Evolutionary conservation across 768 basidiomycete genomes (phyloP).

Genomic region (Leccinum disarticulatum): DNA sequence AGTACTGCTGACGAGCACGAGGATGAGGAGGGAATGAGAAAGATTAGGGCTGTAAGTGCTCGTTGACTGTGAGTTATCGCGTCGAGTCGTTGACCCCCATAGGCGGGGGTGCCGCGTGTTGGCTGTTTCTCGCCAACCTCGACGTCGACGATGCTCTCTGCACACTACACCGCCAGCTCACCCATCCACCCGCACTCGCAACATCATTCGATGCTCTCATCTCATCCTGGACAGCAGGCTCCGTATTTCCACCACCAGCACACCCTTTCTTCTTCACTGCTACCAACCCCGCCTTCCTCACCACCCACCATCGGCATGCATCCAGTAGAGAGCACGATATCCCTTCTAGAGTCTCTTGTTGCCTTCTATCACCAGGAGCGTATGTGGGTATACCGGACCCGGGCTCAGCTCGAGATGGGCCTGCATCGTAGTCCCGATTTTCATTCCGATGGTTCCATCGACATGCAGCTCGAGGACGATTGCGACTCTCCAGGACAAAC

Average conservation of each 20-base stretch:
- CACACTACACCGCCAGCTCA: slow-evolving; percentile 24
- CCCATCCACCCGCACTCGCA: slow-evolving; percentile 21
- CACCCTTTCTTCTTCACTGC: slow-evolving; percentile 33
- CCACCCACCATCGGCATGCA: slow-evolving; percentile 31
- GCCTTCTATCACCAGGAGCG: slow-evolving; percentile 70
- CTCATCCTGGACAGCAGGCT: slow-evolving; percentile 21
- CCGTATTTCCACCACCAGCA: slow-evolving; percentile 26
- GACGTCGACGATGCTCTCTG: slow-evolving; percentile 70
- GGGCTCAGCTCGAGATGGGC: slow-evolving; percentile 56
- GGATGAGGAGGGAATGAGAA: too few species aligned
- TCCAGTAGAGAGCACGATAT: slow-evolving; percentile 48
- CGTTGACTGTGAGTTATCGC: slow-evolving; percentile 21
- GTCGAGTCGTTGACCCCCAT: slow-evolving; percentile 16
- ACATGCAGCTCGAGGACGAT: slow-evolving; percentile 21
- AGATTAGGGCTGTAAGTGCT: too few species aligned
- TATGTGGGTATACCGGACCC: slow-evolving; percentile 69
- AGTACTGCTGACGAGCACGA: too few species aligned
- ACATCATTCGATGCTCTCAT: slow-evolving; percentile 29
- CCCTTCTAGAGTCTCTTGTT: slow-evolving; percentile 63
- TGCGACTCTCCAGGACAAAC: slow-evolving; percentile 19
- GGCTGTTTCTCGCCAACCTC: not conserved
- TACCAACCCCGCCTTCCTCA: slow-evolving; percentile 36
- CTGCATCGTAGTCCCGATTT: slow-evolving; percentile 23
- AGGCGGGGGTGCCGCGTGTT: slow-evolving; percentile 11
- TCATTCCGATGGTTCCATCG: slow-evolving; percentile 7